Conservation (phyloP, 1,284 basidiomycete species). For the Schizophyllum commune region DNA sequence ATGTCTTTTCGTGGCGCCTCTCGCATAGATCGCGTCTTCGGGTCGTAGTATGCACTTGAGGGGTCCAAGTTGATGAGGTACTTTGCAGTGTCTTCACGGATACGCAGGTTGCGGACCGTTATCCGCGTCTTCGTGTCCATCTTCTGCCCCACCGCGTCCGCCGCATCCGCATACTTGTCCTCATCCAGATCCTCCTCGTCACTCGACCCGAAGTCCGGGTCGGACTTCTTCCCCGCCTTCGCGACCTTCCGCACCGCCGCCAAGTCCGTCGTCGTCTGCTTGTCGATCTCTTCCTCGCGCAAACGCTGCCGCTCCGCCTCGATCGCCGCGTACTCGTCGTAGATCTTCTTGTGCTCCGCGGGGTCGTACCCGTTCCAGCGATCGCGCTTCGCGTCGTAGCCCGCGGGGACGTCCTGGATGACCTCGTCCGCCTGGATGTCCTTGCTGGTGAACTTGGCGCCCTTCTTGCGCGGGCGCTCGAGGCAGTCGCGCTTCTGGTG, state of each 20-base stretch:
- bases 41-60: slow-evolving; percentile 96
- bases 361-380: slow-evolving; percentile 99
- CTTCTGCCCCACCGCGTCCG: slow-evolving; percentile 96
- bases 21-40: slow-evolving; percentile 99
- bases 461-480: slow-evolving; percentile 93
- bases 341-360: slow-evolving; percentile 75
- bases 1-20: slow-evolving; percentile 83
- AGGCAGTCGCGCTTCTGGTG: slow-evolving; percentile 91
- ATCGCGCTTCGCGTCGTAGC: slow-evolving; percentile 95
- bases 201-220: slow-evolving; percentile 93
- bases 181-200: slow-evolving; percentile 94
- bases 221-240: slow-evolving; percentile 73
- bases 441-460: slow-evolving; percentile 89
- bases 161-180: slow-evolving; percentile 95
- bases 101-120: slow-evolving; percentile 96
- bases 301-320: slow-evolving; percentile 86
- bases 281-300: slow-evolving; percentile 95
- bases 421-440: slow-evolving; percentile 91
- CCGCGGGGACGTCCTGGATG: slow-evolving; percentile 71
- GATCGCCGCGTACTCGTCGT: slow-evolving; percentile 91
- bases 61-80: slow-evolving; percentile 97
- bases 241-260: slow-evolving; percentile 77
- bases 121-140: slow-evolving; percentile 97
- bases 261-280: slow-evolving; percentile 87
- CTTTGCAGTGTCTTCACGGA: slow-evolving; percentile 98